Evolutionary conservation across 441 rosid genomes (phyloP).

Genomic region (Arabidopsis lyrata): DNA sequence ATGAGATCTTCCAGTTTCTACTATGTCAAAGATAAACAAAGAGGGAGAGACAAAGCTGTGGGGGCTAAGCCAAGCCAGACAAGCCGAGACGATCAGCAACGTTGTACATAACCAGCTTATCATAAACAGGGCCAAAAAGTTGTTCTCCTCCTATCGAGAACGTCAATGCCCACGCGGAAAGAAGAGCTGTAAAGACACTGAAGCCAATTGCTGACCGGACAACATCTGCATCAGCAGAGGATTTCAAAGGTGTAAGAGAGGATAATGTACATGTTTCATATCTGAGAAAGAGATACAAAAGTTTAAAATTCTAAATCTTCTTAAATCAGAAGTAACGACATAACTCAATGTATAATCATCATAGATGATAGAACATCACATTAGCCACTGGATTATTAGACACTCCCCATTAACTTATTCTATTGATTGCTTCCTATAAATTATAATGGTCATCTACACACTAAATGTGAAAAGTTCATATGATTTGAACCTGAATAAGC

Average conservation of each 20-base stretch:
- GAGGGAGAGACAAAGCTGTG: neutral
- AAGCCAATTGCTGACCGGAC: constrained; percentile 82
- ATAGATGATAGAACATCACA: no score
- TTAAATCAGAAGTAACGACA: no score
- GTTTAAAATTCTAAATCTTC: neutral
- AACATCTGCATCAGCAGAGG: constrained; percentile 57
- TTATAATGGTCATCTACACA: constrained; percentile 1
- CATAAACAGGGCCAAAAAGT: constrained; percentile 80
- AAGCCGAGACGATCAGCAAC: constrained; percentile 86
- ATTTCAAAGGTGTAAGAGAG: constrained; percentile 11
- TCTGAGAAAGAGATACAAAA: constrained; percentile 10
- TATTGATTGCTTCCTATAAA: neutral
- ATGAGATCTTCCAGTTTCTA: constrained; percentile 1
- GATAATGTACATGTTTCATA: constrained; percentile 4
- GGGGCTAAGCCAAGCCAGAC: constrained; percentile 73
- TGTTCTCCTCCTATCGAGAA: constrained; percentile 83
- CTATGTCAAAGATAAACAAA: constrained; percentile 11
- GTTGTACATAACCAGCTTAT: constrained; percentile 90
- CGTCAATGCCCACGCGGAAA: constrained; percentile 82
- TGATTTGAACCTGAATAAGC: neutral
- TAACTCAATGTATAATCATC: no score
- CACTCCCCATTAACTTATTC: neutral
- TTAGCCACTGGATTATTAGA: constrained; percentile 2
- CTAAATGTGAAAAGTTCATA: neutral
- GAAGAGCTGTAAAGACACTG: constrained; percentile 59